Evolutionary conservation across 2,329 filamentous ascomycete species (phyloP).

Genomic region (Chaetomiaceae sp.): DNA sequence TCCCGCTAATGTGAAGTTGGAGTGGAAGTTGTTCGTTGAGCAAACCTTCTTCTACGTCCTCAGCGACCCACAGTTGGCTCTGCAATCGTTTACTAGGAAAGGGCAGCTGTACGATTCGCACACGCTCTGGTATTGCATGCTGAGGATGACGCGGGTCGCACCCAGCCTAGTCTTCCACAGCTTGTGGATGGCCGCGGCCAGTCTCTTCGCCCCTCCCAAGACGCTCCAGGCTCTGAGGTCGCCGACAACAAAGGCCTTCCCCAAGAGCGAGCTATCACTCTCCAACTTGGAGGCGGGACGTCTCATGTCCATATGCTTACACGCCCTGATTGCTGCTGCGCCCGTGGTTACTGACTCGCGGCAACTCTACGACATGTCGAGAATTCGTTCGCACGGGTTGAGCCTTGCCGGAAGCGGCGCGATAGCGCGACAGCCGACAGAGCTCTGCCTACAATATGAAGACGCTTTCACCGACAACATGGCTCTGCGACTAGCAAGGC

Average conservation of each 20-base stretch:
- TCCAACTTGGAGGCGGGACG: constrained; percentile 49
- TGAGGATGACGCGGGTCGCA: constrained; percentile 53
- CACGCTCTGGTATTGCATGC: constrained; percentile 59
- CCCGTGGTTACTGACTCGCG: constrained; percentile 47
- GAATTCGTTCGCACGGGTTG: constrained; percentile 52
- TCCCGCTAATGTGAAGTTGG: constrained; percentile 35
- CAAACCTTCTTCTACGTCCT: constrained; percentile 63
- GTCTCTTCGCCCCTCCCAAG: constrained; percentile 54
- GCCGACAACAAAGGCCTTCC: constrained; percentile 36
- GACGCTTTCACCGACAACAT: constrained; percentile 60
- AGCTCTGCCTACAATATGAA: constrained; percentile 56
- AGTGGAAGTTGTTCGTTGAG: constrained; percentile 59
- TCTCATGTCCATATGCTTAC: constrained; percentile 57
- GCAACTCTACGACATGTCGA: constrained; percentile 56
- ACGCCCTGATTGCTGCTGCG: constrained; percentile 56
- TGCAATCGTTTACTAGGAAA: constrained; percentile 54
- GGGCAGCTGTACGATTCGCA: constrained; percentile 55
- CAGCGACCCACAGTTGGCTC: constrained; percentile 50
- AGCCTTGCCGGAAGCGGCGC: constrained; percentile 45
- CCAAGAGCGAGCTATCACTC: constrained; percentile 35
- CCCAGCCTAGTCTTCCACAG: constrained; percentile 59
- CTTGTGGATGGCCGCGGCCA: constrained; percentile 58
- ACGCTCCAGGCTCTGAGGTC: constrained; percentile 39
- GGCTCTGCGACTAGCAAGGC: constrained; percentile 53
- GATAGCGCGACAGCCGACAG: constrained; percentile 43